These are phyloP conservation scores for Jamesozyma rosinii DNA, from an alignment of 805 yeast species.

Conservation along the genomic window DNA sequence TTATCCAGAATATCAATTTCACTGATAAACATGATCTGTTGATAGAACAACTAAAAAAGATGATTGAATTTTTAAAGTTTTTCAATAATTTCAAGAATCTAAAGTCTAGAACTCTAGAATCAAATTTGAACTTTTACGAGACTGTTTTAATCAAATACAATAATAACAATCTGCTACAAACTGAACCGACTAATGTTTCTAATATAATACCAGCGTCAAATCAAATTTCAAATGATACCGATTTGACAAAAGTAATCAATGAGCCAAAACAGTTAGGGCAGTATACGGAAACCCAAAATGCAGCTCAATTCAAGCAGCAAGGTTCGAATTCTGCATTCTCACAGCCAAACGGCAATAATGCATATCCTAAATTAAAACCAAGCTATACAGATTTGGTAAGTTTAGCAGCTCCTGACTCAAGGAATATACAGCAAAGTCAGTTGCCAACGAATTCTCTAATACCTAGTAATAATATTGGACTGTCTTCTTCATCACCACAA, in stretches of 20 bases:
- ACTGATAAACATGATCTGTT: neutral
- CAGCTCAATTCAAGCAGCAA: too few relatives aligned
- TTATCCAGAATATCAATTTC: neutral
- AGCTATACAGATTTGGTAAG: slow-evolving; percentile 17
- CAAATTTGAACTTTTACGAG: slow-evolving; percentile 1
- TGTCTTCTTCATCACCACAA: neutral
- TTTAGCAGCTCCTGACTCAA: neutral
- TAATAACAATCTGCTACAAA: neutral
- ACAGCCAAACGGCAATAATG: too few relatives aligned
- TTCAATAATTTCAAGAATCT: slow-evolving; percentile 3
- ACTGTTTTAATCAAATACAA: neutral
- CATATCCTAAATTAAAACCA: slow-evolving; percentile 1
- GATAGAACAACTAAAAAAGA: neutral
- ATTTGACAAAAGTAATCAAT: too few relatives aligned
- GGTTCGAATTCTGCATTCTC: too few relatives aligned
- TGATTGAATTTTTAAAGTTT: slow-evolving; percentile 3
- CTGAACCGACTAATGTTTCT: neutral
- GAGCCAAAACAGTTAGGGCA: too few relatives aligned
- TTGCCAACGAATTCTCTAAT: neutral
- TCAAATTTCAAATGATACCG: too few relatives aligned
- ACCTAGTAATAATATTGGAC: neutral
- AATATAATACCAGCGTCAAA: too few relatives aligned
- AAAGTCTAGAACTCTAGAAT: neutral
- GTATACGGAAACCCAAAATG: too few relatives aligned
- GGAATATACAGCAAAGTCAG: neutral